Evolutionary conservation across 129 eudicot genomes (phyloP).

Genomic region (Tagetes erecta): DNA sequence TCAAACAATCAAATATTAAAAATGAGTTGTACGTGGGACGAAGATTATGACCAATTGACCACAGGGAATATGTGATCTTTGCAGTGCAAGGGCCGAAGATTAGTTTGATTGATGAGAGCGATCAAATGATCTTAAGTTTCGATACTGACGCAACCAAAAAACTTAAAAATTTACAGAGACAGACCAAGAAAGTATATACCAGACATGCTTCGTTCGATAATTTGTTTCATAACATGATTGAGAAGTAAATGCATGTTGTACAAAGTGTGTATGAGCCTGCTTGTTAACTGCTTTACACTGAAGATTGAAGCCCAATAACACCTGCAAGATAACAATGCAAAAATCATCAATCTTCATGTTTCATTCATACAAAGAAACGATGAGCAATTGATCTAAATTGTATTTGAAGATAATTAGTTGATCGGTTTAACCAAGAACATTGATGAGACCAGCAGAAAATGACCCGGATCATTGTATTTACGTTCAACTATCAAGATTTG

Average conservation of each 20-base stretch:
- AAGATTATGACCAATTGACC: no score
- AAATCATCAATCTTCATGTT: conserved; percentile 9
- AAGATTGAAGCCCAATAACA: conserved; percentile 72
- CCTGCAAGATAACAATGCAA: conserved; percentile 50
- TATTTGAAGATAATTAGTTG: conserved; percentile 3
- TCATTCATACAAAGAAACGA: background rate
- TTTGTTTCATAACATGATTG: conserved; percentile 22
- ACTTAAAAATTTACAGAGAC: background rate
- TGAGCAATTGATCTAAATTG: background rate
- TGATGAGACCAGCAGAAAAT: background rate
- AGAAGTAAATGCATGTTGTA: conserved; percentile 27
- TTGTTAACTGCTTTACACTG: conserved; percentile 38
- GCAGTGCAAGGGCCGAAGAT: no score
- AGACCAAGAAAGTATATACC: conserved; percentile 19
- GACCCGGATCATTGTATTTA: background rate
- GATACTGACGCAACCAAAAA: conserved; percentile 5
- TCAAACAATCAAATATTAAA: no score
- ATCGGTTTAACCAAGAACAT: background rate
- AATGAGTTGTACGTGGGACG: no score
- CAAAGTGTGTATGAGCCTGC: conserved; percentile 19
- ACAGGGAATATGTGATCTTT: no score
- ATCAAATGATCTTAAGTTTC: background rate
- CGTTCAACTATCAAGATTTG: background rate
- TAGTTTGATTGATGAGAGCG: background rate
- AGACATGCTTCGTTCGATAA: conserved; percentile 16